phyloP scores from a whole-genome alignment of 2,329 filamentous ascomycete genomes.

The Penicillium sp. region DNA sequence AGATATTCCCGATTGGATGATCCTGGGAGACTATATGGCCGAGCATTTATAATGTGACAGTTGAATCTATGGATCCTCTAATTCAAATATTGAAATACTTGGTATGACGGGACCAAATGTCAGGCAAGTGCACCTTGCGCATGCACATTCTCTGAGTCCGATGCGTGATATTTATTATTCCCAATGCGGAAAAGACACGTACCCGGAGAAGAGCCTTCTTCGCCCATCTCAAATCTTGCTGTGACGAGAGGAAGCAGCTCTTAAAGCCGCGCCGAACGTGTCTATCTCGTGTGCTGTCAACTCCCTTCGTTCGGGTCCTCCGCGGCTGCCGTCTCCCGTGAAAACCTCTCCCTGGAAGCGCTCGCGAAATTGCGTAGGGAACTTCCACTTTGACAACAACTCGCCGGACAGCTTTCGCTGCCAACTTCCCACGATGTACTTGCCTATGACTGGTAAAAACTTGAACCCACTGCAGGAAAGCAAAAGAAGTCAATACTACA shows the following conservation, averaged over 20 bases:
- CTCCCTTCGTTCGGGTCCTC: constrained; percentile 32
- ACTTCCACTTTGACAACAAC: constrained; percentile 63
- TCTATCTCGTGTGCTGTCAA: constrained; percentile 18
- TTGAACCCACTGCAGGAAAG: constrained; percentile 57
- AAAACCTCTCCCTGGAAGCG: constrained; percentile 17
- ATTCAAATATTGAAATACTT: too few species aligned
- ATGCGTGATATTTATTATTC: too few species aligned
- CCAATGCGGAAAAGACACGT: too few species aligned
- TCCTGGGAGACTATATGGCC: constrained; percentile 24
- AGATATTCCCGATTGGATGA: constrained; percentile 29
- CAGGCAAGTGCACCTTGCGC: too few species aligned
- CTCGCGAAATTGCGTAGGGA: constrained; percentile 25
- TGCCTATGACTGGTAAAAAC: constrained; percentile 61
- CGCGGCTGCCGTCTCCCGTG: constrained; percentile 33
- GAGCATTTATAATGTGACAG: constrained; percentile 20
- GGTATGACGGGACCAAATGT: too few species aligned
- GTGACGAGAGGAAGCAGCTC: constrained; percentile 16
- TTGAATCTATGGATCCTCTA: too few species aligned
- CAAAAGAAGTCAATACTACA: not conserved
- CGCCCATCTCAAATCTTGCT: constrained; percentile 24
- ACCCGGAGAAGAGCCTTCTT: not conserved
- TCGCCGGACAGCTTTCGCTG: constrained; percentile 45
- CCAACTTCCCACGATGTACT: constrained; percentile 61
- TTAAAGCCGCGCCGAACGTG: constrained; percentile 20
- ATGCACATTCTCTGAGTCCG: too few species aligned